Evolutionary conservation across 1,139 yeast genomes (phyloP).

Genomic region (Debaryomyces coudertii): DNA sequence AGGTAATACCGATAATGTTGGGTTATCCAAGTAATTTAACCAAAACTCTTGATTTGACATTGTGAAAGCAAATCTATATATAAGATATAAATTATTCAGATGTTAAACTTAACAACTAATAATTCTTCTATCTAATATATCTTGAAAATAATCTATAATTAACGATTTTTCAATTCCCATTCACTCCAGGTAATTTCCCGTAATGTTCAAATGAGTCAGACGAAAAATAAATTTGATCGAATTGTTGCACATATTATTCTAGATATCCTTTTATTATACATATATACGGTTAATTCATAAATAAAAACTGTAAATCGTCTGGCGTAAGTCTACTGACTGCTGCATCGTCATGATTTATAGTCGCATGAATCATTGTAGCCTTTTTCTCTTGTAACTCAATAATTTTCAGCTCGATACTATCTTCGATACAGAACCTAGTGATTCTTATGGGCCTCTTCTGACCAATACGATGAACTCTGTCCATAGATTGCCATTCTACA

Average conservation of each 20-base stretch:
- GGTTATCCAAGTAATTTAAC: slow-evolving; percentile 71
- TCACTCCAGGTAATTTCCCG: slow-evolving; percentile 3
- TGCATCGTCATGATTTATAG: slow-evolving; percentile 87
- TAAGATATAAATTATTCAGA: slow-evolving; percentile 2
- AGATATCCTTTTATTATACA: not conserved
- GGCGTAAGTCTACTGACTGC: slow-evolving; percentile 89
- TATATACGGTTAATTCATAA: slow-evolving; percentile 55
- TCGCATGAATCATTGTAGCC: slow-evolving; percentile 97
- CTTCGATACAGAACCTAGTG: slow-evolving; percentile 90
- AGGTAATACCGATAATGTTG: slow-evolving; percentile 85
- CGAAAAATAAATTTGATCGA: slow-evolving; percentile 5
- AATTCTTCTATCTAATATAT: not conserved
- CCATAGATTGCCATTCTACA: slow-evolving; percentile 98
- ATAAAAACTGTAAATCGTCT: slow-evolving; percentile 90
- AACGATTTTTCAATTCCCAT: slow-evolving; percentile 1
- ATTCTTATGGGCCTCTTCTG: slow-evolving; percentile 94
- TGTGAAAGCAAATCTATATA: slow-evolving; percentile 2
- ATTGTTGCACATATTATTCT: not conserved
- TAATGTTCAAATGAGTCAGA: slow-evolving; percentile 7
- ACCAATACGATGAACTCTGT: slow-evolving; percentile 96
- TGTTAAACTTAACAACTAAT: not conserved
- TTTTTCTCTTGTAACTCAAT: slow-evolving; percentile 95
- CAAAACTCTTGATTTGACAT: slow-evolving; percentile 48
- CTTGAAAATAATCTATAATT: not conserved
- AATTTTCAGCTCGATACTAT: slow-evolving; percentile 93